Conservation (phyloP, 2,329 filamentous ascomycete genomes). For the Calonectria pteridis region DNA sequence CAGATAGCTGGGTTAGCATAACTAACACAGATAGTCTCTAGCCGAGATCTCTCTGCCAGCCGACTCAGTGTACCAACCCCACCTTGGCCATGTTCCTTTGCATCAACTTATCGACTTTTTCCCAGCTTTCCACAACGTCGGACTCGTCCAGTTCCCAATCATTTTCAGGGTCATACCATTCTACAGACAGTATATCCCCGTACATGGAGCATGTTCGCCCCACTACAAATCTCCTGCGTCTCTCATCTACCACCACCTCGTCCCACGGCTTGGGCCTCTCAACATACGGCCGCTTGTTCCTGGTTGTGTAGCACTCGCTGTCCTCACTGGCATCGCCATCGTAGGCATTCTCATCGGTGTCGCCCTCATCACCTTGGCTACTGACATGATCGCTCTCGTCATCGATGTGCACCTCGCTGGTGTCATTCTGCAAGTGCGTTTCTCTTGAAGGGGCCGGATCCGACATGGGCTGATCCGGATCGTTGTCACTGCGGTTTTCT, state of each 20-base stretch:
- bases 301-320: neutral
- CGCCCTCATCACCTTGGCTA: neutral
- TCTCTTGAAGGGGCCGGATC: neutral
- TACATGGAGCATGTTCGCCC: neutral
- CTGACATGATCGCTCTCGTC: neutral
- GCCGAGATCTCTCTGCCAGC: too few species aligned
- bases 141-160: neutral
- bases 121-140: neutral
- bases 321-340: neutral
- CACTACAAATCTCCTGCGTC: neutral
- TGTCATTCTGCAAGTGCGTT: too few species aligned
- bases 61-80: too few species aligned
- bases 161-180: neutral
- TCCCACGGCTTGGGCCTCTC: neutral
- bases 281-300: neutral
- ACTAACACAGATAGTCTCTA: neutral
- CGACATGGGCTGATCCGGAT: neutral
- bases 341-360: neutral
- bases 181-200: neutral
- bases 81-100: neutral
- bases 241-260: neutral
- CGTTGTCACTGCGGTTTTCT: neutral
- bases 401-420: neutral
- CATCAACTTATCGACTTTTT: neutral
- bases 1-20: neutral